A percentile compares a stretch with the other conserved stretches of the same genome.
These are phyloP conservation scores for Zalerion maritima DNA, from an alignment of 495 filamentous ascomycete genomes.

Conservation along the genomic window DNA sequence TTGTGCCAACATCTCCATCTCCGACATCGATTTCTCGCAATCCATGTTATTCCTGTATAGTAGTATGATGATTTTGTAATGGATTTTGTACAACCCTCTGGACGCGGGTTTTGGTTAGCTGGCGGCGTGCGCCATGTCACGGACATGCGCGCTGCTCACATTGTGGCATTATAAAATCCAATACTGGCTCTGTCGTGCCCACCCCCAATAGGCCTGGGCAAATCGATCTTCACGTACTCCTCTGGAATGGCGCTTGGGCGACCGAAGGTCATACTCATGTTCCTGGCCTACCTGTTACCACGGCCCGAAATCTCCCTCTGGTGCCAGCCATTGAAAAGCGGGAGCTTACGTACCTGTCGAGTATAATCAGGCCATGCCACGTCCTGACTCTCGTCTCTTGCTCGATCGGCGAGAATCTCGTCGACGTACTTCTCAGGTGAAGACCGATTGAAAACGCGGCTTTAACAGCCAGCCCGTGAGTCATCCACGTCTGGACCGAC, in stretches of 20 bases:
- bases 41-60: slow-evolving; percentile 22
- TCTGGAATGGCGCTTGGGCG: slow-evolving; percentile 23
- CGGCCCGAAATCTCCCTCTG: too few relatives aligned
- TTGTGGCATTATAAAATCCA: slow-evolving; percentile 19
- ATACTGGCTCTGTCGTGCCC: slow-evolving; percentile 7
- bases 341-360: slow-evolving; percentile 19
- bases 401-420: slow-evolving; percentile 15
- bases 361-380: slow-evolving; percentile 26
- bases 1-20: slow-evolving; percentile 1
- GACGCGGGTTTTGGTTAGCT: neutral
- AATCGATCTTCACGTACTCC: slow-evolving; percentile 17
- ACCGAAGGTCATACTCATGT: slow-evolving; percentile 29
- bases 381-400: slow-evolving; percentile 22
- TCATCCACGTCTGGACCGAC: slow-evolving; percentile 23
- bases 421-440: slow-evolving; percentile 16
- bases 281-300: slow-evolving; percentile 9
- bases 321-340: neutral
- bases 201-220: slow-evolving; percentile 6
- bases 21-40: slow-evolving; percentile 3
- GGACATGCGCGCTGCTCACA: slow-evolving; percentile 11
- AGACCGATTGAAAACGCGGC: slow-evolving; percentile 24
- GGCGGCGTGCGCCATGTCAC: too few relatives aligned
- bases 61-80: slow-evolving; percentile 15
- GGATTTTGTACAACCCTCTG: slow-evolving; percentile 7
- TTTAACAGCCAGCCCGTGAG: slow-evolving; percentile 22